Evolutionary conservation across 78 protist species (phyloP).

Genomic region (Andalucia godoyi): DNA sequence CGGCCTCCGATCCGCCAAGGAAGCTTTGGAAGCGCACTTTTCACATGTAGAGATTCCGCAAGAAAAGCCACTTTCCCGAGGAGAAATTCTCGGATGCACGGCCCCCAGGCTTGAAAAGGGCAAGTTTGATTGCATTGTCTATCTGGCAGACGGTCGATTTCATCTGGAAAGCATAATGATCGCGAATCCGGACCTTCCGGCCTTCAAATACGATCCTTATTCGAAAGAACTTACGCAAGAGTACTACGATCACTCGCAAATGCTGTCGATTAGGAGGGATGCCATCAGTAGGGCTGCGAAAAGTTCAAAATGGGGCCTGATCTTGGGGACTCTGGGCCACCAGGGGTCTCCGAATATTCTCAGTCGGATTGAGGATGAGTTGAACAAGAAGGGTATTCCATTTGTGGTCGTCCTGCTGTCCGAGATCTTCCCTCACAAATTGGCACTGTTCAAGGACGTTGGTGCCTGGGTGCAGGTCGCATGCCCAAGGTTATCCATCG

Average conservation of each 20-base stretch:
- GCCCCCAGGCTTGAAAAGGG: conserved; percentile 48
- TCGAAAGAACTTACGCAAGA: conserved; percentile 51
- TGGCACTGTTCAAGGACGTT: conserved; percentile 55
- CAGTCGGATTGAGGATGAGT: conserved; percentile 28
- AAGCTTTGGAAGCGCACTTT: conserved; percentile 18
- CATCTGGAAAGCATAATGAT: conserved; percentile 94
- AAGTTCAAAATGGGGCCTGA: conserved; percentile 4
- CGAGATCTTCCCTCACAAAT: conserved; percentile 78
- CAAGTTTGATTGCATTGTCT: conserved; percentile 8
- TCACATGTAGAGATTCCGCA: conserved; percentile 61
- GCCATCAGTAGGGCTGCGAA: conserved; percentile 33
- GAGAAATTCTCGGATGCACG: conserved; percentile 90
- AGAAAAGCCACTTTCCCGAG: conserved; percentile 81
- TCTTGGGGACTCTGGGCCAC: conserved; percentile 87
- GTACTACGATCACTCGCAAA: conserved; percentile 52
- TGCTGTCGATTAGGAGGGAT: conserved; percentile 31
- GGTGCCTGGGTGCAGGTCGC: conserved; percentile 86
- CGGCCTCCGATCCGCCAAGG: conserved; percentile 30
- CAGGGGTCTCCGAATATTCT: conserved; percentile 80
- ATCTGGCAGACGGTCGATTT: conserved; percentile 95
- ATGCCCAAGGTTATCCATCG: conserved; percentile 95
- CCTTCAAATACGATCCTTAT: conserved; percentile 84
- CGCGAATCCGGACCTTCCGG: conserved; percentile 75
- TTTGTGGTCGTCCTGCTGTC: conserved; percentile 24
- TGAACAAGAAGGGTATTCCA: conserved; percentile 3